Base-by-base conservation (phyloP, 2,329 filamentous ascomycete species). In the Penicillium sp. region DNA sequence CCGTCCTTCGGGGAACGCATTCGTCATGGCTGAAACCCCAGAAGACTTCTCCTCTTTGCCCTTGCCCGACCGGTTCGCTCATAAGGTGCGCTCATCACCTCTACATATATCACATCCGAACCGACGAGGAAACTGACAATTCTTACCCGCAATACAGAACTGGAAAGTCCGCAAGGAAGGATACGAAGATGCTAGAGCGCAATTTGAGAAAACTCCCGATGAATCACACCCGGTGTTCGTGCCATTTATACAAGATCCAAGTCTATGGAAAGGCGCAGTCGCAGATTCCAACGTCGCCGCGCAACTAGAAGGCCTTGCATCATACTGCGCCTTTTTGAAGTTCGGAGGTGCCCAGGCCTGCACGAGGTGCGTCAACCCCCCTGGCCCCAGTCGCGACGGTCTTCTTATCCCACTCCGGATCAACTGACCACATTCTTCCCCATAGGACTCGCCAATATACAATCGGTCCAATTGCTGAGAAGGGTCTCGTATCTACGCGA, bases 121-220 rank as follows among this genome's bases (percentile, higher is more conserved):
- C 14, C 5, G 7, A 25, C 5, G 7, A 25, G 8, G 7, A 37
- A 14, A 49, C 59, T 68, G 57, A 67, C 53, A 46, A 37, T 58
- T 54, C 25, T 33, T 12, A 45, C 41, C 28, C 22, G 18, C 45
- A 45, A 25, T 43, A 25, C 62, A 88, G 87, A 82, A 88, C 65
- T 99, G 93, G 93, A 99, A 99, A 80, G 91, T 95, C 35, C 83
- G 93, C 65, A 99, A 99, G 75, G 84, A 83, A 66, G 93, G 85
- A 45, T 99, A 97, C 68, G 93, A 99, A 78, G 89, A 93, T 59
- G 91, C 89, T 16, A 82, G 87, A 34, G 91, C 93, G 70, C 82
- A 86, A 59, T 97, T 99, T 70, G 86, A 90, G 67, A 77, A 82
- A 50, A 89, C 91, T 5, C 85, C 89, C 53, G 86, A 91, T 72